Evolutionary conservation across 495 filamentous ascomycete genomes (phyloP), one percentile per base, ranked within the genome.

Genomic region (Daldinia loculata): DNA sequence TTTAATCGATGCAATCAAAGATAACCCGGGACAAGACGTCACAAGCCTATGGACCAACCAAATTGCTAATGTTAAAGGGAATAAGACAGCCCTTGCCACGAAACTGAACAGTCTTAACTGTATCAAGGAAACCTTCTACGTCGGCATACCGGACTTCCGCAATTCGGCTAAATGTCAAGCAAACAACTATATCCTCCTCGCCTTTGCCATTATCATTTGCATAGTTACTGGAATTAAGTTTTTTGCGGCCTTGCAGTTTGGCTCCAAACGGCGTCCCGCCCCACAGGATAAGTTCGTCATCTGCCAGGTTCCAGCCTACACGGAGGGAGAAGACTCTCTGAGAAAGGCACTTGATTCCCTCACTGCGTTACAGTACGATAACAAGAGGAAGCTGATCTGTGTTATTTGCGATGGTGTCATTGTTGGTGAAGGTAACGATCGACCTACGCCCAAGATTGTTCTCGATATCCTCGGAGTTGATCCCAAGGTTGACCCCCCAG

Each of bases 261-360:
- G 95, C 17, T 91, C 92, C 53, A 98, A 97, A 81, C 89, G 92
- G 30, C 91, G 93, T 17, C 95, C 95, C 4, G 84, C 90, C 17
- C 90, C 93, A 27, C 95, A 98, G 80, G 95, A 99, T 77, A 98
- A 98, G 77, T 99, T 99, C 66, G 95, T 99, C 66, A 98, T 99
- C 68, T 98, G 95, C 83, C 91, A 97, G 79, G 93, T 99, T 59
- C 95, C 95, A 19, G 95, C 95, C 12, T 99, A 99, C 77, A 99
- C 95, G 0, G 95, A 99, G 83, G 95, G 94, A 66, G 95, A 99
- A 82, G 94, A 99, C 77, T 91, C 93, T 19, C 81, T 99, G 22
- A 86, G 95, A 53, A 94, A 97, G 75, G 94, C 93, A 34, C 86
- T 99, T 6, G 95, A 99, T 77, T 98, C 95, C 3, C 85, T 98